Evolutionary conservation across 352 stramenopile genomes (phyloP), one percentile per base, ranked within the genome.

Genomic region (Sclerospora graminicola): DNA sequence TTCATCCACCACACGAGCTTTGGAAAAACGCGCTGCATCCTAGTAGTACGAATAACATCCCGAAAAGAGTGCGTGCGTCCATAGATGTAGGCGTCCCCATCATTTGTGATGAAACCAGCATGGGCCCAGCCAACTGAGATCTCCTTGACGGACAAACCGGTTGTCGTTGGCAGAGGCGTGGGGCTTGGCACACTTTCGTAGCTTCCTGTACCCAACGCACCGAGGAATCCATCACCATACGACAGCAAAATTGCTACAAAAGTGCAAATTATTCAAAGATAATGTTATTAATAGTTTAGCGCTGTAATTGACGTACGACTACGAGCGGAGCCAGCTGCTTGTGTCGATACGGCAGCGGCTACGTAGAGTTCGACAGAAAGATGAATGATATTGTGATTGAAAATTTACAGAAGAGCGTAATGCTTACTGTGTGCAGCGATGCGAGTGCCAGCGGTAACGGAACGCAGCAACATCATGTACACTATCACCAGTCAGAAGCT

Each of bases 51-150:
- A 45, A 92, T 87, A 27, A 92, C 80, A 36, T 89, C 79, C 21
- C 73, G 70, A 45, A 92, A 92, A 41, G 79, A 89, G 48, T 88
- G 73, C 24, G 80, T 84, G 33, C 77, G 80, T 23, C 80, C 80
- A 43, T 72, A 92, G 32, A 84, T 62, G 40, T 74, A 89, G 23
- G 74, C 80, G 20, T 82, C 57, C 32, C 77, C 80, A 7, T 82
- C 56, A 10, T 69, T 46, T 28, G 79, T 84, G 21, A 89, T 29
- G 41, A 92, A 86, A 29, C 80, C 80, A 18, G 66, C 60, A 50
- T 92, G 80, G 13, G 80, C 72, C 74, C 80, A 92, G 27, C 80
- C 80, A 14, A 71, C 74, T 2, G 80, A 92, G 16, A 88, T 59
- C 48, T 83, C 55, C 41, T 61, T 66, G 43, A 89, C 66, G 8